Percentiles rank a stretch among this genome's conserved stretches.
Evolutionary conservation across 129 eudicot genomes (phyloP).

Genomic region (Centella asiatica): DNA sequence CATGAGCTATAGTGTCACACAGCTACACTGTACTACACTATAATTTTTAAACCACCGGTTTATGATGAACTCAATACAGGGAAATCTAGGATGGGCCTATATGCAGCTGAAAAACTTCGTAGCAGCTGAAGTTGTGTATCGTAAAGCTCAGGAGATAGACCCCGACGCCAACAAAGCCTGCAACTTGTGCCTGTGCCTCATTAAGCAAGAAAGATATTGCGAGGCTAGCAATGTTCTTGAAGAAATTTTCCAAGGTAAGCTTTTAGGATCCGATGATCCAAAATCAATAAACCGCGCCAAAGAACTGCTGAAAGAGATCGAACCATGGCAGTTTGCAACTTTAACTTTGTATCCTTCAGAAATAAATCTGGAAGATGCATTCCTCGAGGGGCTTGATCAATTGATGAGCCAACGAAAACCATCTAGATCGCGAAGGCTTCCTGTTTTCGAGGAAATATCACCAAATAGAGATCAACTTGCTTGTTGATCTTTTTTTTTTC

Average conservation of each 20-base stretch:
- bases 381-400: slow-evolving; percentile 57
- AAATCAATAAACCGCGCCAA: slow-evolving; percentile 44
- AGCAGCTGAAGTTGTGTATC: slow-evolving; percentile 66
- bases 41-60: no score
- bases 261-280: slow-evolving; percentile 51
- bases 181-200: slow-evolving; percentile 55
- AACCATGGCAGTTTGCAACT: slow-evolving; percentile 28
- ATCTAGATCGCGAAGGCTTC: slow-evolving; percentile 54
- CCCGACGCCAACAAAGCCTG: slow-evolving; percentile 80
- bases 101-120: slow-evolving; percentile 58
- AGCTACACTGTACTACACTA: no score
- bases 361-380: slow-evolving; percentile 45
- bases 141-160: slow-evolving; percentile 67
- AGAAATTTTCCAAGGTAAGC: slow-evolving; percentile 42
- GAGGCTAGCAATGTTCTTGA: slow-evolving; percentile 44
- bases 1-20: no score
- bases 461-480: slow-evolving; percentile 72
- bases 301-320: slow-evolving; percentile 56
- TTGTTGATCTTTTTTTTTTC: slow-evolving; percentile 40
- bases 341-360: slow-evolving; percentile 17
- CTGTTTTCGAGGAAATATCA: slow-evolving; percentile 69
- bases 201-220: slow-evolving; percentile 37
- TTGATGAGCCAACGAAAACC: slow-evolving; percentile 56
- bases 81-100: slow-evolving; percentile 83
- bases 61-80: no score